Conservation (phyloP, 2,329 filamentous ascomycete genomes). For the Trichoderma sp. region DNA sequence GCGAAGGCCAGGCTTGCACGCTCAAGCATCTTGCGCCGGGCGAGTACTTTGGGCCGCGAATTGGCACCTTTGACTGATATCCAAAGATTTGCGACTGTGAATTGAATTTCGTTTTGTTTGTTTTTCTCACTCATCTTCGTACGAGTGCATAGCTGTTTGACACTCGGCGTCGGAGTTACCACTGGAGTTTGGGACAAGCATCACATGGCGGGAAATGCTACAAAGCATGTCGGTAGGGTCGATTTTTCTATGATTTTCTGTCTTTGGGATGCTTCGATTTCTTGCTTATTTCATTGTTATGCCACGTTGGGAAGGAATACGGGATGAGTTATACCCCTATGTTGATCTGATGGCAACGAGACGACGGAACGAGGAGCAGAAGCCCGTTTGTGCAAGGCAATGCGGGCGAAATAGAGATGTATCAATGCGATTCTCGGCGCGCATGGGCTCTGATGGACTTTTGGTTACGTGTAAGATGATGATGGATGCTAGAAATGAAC, state of each 20-base stretch:
- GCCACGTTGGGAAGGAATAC: conserved; percentile 17
- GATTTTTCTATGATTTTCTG: not conserved
- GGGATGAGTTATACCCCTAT: conserved; percentile 28
- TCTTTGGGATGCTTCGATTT: not conserved
- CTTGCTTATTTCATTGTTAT: not conserved
- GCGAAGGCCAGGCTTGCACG: conserved; percentile 47
- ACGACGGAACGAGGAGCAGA: conserved; percentile 25
- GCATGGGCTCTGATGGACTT: conserved; percentile 1
- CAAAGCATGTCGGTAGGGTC: conserved; percentile 24
- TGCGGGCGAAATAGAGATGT: conserved; percentile 22
- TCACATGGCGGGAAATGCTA: conserved; percentile 22
- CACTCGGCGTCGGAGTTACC: conserved; percentile 22
- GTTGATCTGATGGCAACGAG: conserved; percentile 26
- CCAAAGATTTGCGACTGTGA: not conserved
- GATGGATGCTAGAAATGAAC: not conserved
- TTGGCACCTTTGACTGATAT: conserved; percentile 44
- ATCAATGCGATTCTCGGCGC: conserved; percentile 12
- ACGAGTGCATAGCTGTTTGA: conserved; percentile 7
- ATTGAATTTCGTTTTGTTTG: not conserved
- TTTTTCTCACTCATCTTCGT: conserved; percentile 4
- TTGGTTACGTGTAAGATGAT: not conserved
- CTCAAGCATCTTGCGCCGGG: conserved; percentile 41
- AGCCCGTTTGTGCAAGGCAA: conserved; percentile 12
- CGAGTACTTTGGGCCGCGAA: conserved; percentile 46
- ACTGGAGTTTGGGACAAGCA: conserved; percentile 23